phyloP scores from a whole-genome alignment of 2,329 filamentous ascomycete genomes.

The Leptographium radiaticola region DNA sequence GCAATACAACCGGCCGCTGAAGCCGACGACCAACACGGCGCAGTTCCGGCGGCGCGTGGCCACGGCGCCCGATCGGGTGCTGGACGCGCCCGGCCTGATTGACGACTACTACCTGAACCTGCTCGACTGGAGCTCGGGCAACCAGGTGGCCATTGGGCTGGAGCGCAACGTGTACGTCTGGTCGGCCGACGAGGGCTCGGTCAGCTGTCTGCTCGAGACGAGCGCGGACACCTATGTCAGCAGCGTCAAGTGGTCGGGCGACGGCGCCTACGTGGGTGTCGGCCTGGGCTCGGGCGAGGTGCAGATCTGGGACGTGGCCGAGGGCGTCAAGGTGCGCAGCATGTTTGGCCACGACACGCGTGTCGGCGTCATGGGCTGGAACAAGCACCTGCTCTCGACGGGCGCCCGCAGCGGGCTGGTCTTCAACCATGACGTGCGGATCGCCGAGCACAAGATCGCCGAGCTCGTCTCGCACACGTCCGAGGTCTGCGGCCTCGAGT shows the following conservation, averaged over 20 bases:
- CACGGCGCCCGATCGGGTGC: constrained; percentile 87
- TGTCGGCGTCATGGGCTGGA: constrained; percentile 98
- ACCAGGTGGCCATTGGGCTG: constrained; percentile 94
- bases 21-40: constrained; percentile 61
- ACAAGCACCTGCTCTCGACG: constrained; percentile 93
- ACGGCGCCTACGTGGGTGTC: constrained; percentile 91
- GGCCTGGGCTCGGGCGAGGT: constrained; percentile 92
- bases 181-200: constrained; percentile 87
- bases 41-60: constrained; percentile 87
- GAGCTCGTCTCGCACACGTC: constrained; percentile 96
- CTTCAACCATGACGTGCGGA: constrained; percentile 96
- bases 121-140: constrained; percentile 93
- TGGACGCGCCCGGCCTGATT: constrained; percentile 89
- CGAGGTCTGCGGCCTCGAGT: constrained; percentile 95
- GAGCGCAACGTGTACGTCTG: constrained; percentile 97
- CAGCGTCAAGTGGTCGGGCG: constrained; percentile 97
- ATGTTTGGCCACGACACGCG: constrained; percentile 97
- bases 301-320: constrained; percentile 98
- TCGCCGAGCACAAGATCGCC: constrained; percentile 94
- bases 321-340: constrained; percentile 88
- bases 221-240: constrained; percentile 87
- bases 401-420: constrained; percentile 90
- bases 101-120: constrained; percentile 99
- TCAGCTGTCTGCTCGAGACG: constrained; percentile 80
- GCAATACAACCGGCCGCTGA: constrained; percentile 95